Evolutionary conservation across 169 alveolate genomes (phyloP).

Genomic region (Plasmodium sp.): DNA sequence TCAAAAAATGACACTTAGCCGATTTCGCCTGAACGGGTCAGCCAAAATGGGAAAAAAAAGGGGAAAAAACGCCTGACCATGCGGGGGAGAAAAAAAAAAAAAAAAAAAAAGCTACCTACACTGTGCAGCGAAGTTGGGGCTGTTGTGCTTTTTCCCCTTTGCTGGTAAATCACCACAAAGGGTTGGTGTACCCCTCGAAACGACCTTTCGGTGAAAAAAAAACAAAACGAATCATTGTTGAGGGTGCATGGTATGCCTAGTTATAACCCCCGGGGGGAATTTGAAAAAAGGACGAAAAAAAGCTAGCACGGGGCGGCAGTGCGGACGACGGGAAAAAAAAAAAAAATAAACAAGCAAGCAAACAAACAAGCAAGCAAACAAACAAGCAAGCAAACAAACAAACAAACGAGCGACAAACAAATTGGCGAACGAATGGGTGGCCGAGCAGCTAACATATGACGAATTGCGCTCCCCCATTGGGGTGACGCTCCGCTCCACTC

Average conservation of each 20-base stretch:
- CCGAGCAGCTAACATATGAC: neutral
- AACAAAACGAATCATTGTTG: neutral
- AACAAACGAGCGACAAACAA: neutral
- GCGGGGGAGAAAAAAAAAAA: neutral
- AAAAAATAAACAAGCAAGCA: too few species aligned
- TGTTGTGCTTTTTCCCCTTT: neutral
- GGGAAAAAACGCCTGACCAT: neutral
- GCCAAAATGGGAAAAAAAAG: neutral
- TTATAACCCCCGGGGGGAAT: neutral
- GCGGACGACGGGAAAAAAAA: neutral
- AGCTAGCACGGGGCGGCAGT: neutral
- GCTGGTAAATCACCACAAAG: neutral
- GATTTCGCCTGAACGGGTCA: slow-evolving; percentile 2
- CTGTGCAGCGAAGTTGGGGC: neutral
- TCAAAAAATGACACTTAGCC: neutral
- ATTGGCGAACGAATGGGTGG: neutral
- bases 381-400: too few species aligned
- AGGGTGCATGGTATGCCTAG: neutral
- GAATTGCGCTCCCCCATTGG: neutral
- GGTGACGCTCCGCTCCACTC: neutral
- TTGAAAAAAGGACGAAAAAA: neutral
- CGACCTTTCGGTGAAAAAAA: neutral
- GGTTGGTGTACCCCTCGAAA: neutral
- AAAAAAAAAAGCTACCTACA: neutral
- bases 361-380: too few species aligned